Evolutionary conservation across 1,284 basidiomycete genomes (phyloP).

Genomic region (Ceratobasidium sp.): DNA sequence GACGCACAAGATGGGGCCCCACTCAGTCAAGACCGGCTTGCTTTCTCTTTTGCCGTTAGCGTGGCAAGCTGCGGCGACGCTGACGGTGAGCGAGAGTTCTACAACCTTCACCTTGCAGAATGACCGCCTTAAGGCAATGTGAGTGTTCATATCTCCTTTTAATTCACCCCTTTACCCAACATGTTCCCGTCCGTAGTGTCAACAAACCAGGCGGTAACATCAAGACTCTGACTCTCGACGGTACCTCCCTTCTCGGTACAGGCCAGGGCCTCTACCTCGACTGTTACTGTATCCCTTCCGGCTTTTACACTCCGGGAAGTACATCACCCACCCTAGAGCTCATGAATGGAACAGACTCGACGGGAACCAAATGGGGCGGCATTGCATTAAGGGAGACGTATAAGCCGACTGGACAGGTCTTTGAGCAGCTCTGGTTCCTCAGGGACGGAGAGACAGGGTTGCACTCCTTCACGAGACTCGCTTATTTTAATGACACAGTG

Average conservation of each 20-base stretch:
- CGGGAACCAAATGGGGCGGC: constrained; percentile 42
- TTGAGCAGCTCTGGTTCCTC: constrained; percentile 53
- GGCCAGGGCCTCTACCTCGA: constrained; percentile 41
- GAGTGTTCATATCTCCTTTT: background rate
- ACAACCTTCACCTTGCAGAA: constrained; percentile 35
- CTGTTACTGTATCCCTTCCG: constrained; percentile 42
- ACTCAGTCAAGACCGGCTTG: constrained; percentile 27
- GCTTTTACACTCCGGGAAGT: constrained; percentile 39
- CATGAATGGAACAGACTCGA: constrained; percentile 40
- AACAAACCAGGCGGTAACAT: constrained; percentile 35
- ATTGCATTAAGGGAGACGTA: constrained; percentile 34
- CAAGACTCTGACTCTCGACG: constrained; percentile 32
- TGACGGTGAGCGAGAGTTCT: constrained; percentile 29
- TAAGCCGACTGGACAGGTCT: constrained; percentile 48
- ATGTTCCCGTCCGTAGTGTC: background rate
- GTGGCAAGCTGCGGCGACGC: constrained; percentile 34
- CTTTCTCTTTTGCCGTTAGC: constrained; percentile 9
- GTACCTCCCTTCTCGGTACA: constrained; percentile 32
- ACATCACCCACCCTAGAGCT: constrained; percentile 35
- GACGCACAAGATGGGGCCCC: constrained; percentile 23
- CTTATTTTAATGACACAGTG: constrained; percentile 46
- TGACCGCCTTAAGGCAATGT: constrained; percentile 38
- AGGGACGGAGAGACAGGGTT: constrained; percentile 52
- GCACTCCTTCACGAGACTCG: constrained; percentile 51
- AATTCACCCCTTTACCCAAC: background rate